phyloP scores from a whole-genome alignment of 1,284 basidiomycete genomes.

The Phaffia rhodozyma region DNA sequence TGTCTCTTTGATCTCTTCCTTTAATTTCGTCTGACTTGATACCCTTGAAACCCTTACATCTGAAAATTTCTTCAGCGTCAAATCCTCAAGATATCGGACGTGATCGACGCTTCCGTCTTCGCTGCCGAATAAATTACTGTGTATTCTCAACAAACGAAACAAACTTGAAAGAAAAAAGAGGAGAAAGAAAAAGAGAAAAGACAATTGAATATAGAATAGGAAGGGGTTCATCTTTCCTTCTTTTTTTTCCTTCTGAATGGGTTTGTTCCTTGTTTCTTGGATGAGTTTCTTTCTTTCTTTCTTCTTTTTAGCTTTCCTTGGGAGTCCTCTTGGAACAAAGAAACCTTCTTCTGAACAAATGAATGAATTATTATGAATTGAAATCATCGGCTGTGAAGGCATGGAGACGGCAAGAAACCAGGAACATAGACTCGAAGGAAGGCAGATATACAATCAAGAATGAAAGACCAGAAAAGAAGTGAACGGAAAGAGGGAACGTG shows the following conservation, averaged over 20 bases:
- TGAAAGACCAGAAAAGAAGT: too few species aligned
- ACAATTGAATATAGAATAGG: background rate
- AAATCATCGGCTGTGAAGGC: too few species aligned
- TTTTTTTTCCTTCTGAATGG: too few species aligned
- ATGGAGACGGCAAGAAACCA: too few species aligned
- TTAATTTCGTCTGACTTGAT: background rate
- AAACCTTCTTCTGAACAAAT: too few species aligned
- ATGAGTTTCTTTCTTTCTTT: too few species aligned
- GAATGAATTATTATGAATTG: too few species aligned
- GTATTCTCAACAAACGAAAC: background rate
- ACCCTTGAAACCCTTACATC: constrained; percentile 24
- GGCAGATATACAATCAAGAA: too few species aligned
- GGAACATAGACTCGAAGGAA: too few species aligned
- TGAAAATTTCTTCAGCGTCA: constrained; percentile 33
- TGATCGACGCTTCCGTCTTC: constrained; percentile 29
- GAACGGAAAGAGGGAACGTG: too few species aligned
- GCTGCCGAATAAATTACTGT: constrained; percentile 22
- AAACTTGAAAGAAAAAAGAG: background rate
- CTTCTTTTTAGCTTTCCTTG: background rate
- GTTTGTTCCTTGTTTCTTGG: background rate
- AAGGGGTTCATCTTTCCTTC: background rate
- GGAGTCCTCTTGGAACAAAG: background rate
- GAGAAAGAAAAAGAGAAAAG: background rate
- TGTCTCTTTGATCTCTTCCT: background rate
- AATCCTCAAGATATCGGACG: constrained; percentile 30